These are phyloP conservation scores for Fusarium sp. DNA, from an alignment of 2,329 filamentous ascomycete species.

Conservation along the genomic window DNA sequence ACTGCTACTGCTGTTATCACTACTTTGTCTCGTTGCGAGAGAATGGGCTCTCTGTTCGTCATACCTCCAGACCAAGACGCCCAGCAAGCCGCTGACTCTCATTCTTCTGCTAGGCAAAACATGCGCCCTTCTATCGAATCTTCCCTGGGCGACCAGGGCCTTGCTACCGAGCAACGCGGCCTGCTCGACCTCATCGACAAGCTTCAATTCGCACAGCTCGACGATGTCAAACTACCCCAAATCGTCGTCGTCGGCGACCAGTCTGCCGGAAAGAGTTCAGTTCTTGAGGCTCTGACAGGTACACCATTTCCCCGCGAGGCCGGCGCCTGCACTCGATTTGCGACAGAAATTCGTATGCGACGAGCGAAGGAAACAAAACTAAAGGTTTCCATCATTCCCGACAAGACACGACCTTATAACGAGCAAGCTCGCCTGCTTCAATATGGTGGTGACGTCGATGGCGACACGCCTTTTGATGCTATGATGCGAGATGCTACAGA, in stretches of 20 bases:
- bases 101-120: conserved; percentile 45
- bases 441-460: conserved; percentile 62
- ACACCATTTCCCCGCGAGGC: conserved; percentile 72
- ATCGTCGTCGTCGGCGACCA: conserved; percentile 75
- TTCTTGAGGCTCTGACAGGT: conserved; percentile 73
- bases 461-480: conserved; percentile 62
- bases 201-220: conserved; percentile 65
- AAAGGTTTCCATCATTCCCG: conserved; percentile 68
- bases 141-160: conserved; percentile 63
- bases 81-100: conserved; percentile 43
- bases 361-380: conserved; percentile 60
- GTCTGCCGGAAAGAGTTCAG: conserved; percentile 74
- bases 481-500: conserved; percentile 66
- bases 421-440: conserved; percentile 63
- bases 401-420: conserved; percentile 60
- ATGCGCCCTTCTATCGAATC: conserved; percentile 62
- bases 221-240: conserved; percentile 69
- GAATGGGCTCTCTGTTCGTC: conserved; percentile 50
- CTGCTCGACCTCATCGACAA: conserved; percentile 70
- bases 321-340: conserved; percentile 72
- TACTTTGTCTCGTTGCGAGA: conserved; percentile 30
- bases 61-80: conserved; percentile 38
- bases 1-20: conserved; percentile 1
- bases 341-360: conserved; percentile 70
- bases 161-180: conserved; percentile 67